Conservation (phyloP, 495 filamentous ascomycete species). For the Aspergillus cavernicola region DNA sequence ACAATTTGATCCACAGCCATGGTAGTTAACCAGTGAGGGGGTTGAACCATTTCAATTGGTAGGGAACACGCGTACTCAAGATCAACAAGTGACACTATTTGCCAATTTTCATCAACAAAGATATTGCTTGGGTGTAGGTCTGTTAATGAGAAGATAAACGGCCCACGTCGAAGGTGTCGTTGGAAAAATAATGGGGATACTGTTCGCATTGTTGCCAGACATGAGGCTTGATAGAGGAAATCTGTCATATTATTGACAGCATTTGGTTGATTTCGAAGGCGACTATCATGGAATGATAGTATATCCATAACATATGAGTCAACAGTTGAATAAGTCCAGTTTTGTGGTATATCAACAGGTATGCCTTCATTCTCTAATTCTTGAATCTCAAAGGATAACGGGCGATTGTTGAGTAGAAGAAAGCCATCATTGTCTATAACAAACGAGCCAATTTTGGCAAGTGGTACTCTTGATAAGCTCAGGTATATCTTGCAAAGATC, state of each 20-base stretch:
- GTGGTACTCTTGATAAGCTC: constrained; percentile 16
- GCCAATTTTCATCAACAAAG: constrained; percentile 33
- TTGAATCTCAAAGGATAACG: constrained; percentile 22
- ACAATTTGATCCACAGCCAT: constrained; percentile 23
- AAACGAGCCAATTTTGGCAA: constrained; percentile 23
- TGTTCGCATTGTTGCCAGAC: constrained; percentile 22
- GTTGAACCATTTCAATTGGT: constrained; percentile 27
- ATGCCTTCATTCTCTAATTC: constrained; percentile 29
- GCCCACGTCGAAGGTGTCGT: constrained; percentile 24
- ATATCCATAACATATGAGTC: constrained; percentile 29
- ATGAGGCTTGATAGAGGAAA: constrained; percentile 20
- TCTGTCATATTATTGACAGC: constrained; percentile 21
- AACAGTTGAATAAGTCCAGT: constrained; percentile 23
- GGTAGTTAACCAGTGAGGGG: constrained; percentile 29
- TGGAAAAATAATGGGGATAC: constrained; percentile 21
- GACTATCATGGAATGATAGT: constrained; percentile 25
- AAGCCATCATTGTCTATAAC: constrained; percentile 18
- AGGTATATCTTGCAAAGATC: constrained; percentile 25
- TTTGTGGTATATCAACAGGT: constrained; percentile 20
- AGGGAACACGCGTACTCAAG: constrained; percentile 32
- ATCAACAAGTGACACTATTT: constrained; percentile 29
- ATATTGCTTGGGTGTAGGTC: constrained; percentile 35
- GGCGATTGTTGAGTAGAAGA: constrained; percentile 25
- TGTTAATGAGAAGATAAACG: constrained; percentile 23
- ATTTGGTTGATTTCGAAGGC: constrained; percentile 27